Conservation (phyloP, 2,329 filamentous ascomycete species). For the Westerdykella aurantiaca region DNA sequence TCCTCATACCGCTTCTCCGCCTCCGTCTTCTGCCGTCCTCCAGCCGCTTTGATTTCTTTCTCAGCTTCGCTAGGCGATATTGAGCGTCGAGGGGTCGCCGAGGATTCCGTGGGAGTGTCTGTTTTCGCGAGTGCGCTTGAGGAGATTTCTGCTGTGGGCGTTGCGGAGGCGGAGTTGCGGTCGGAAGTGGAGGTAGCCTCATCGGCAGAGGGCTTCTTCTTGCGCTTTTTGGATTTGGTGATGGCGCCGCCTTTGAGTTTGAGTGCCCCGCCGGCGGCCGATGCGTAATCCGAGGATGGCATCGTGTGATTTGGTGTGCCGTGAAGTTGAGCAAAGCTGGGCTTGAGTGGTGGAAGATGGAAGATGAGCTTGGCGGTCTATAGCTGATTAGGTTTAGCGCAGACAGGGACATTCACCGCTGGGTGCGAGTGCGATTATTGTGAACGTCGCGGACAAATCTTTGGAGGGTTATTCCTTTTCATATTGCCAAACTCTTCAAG, state of each 20-base stretch:
- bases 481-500: no score
- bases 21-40: constrained; percentile 63
- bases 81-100: constrained; percentile 22
- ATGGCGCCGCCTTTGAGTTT: constrained; percentile 73
- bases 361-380: no score
- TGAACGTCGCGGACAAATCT: no score
- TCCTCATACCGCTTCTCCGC: constrained; percentile 79
- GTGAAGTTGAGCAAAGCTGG: background rate
- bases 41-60: constrained; percentile 20
- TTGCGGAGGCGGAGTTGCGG: constrained; percentile 6
- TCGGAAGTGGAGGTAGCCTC: constrained; percentile 2
- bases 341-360: no score
- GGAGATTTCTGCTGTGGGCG: constrained; percentile 11
- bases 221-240: constrained; percentile 62
- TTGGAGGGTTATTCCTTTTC: no score
- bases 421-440: no score
- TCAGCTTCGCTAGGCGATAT: constrained; percentile 31
- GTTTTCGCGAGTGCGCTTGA: constrained; percentile 14
- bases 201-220: constrained; percentile 40
- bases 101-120: constrained; percentile 9
- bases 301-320: constrained; percentile 40
- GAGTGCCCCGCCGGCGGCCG: constrained; percentile 65
- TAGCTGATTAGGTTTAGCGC: no score
- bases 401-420: no score
- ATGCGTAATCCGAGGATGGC: constrained; percentile 69